Conservation (phyloP, 169 alveolate genomes). For the Babesia ovis region DNA sequence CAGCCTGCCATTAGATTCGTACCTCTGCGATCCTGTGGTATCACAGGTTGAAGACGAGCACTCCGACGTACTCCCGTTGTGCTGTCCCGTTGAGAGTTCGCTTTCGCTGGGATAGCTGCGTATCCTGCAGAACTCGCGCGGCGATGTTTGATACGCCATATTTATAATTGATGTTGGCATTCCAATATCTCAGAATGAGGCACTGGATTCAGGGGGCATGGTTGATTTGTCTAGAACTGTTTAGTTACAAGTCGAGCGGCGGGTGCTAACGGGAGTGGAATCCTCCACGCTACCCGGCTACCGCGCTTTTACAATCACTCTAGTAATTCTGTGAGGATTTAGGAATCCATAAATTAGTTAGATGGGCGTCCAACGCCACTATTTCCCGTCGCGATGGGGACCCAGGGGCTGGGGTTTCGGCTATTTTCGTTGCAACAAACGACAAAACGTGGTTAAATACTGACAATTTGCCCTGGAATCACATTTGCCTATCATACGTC, state of each 20-base stretch:
- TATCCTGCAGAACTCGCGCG: constrained; percentile 10
- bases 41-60: constrained; percentile 41
- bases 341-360: neutral
- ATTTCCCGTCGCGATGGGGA: constrained; percentile 12
- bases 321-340: neutral
- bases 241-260: neutral
- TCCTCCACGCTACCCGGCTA: constrained; percentile 4
- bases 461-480: too few relatives aligned
- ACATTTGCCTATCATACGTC: too few relatives aligned
- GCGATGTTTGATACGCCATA: neutral
- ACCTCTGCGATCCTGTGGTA: constrained; percentile 13
- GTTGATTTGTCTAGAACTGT: neutral
- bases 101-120: constrained; percentile 36
- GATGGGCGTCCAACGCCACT: neutral
- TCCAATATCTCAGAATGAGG: neutral
- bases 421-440: too few relatives aligned
- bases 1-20: neutral
- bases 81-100: constrained; percentile 32
- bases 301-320: neutral
- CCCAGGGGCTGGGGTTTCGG: constrained; percentile 1
- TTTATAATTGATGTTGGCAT: neutral
- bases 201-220: neutral
- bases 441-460: too few relatives aligned
- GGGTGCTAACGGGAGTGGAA: constrained; percentile 6
- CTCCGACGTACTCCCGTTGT: constrained; percentile 24